Evolutionary conservation across 148 eudicot species (phyloP), one percentile per base, ranked within the genome.

Genomic region (Polygonum maritimum): DNA sequence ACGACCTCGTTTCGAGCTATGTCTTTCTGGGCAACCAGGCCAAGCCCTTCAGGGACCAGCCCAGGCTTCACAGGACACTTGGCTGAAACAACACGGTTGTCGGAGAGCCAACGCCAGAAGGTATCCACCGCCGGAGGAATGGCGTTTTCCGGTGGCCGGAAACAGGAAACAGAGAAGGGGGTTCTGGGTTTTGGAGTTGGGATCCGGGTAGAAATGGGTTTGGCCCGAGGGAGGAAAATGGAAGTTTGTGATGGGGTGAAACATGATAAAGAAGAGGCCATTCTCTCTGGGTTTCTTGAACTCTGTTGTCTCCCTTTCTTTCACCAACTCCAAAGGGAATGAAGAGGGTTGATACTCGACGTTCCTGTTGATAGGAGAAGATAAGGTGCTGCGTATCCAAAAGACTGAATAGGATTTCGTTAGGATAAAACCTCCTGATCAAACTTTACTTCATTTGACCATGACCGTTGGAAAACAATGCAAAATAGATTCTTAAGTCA

Each of bases 21-120:
- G 73, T 92, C 89, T 74, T 88, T 88, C 75, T 83, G 83, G 9
- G 99, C 97, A 13, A 96, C 81, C 3, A 96, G 85, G 8, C 98
- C 99, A 11, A 96, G 76, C 0, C 99, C 99, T 83, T 92, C 91
- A 2, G 87, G 78, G 9, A 87, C 94, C 2, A 86, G 65, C 0
- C 87, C 87, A 1, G 99, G 99, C 80, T 82, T 88, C 9, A 86
- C 87, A n/a, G 92, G 90, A 49, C 85, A 76, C 82, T 96, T 91
- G 78, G 79, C 18, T 7, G 94, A 80, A 48, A 88, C 84, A 19
- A 91, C 83, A 0, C 90, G 88, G 78, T 91, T 87, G 31, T 86
- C 87, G 26, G 83, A 78, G 18, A 92, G 85, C 99, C 99, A 92
- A 8, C 79, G 78, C 99, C 99, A 96, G 88, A 96, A 96, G 39